phyloP scores from a whole-genome alignment of 2,329 filamentous ascomycete species.

The Penicillium decumbens region DNA sequence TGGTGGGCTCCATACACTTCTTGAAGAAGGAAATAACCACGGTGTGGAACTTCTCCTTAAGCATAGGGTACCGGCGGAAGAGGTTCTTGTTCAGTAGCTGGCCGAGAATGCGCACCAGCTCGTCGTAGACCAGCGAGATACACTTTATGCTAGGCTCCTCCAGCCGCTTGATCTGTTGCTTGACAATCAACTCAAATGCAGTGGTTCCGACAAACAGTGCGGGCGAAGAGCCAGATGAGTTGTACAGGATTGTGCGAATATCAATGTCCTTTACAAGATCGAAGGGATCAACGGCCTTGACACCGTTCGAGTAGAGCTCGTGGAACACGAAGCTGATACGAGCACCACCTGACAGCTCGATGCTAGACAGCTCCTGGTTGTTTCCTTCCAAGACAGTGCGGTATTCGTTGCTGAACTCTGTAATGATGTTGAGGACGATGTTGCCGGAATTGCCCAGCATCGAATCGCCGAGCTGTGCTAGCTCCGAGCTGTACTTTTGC shows the following conservation, averaged over 20 bases:
- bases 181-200: constrained; percentile 97
- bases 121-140: constrained; percentile 94
- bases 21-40: constrained; percentile 96
- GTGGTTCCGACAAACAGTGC: constrained; percentile 95
- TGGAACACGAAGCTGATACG: constrained; percentile 99
- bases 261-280: constrained; percentile 96
- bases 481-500: constrained; percentile 81
- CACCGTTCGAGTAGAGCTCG: constrained; percentile 92
- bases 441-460: constrained; percentile 95
- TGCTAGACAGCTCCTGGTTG: constrained; percentile 90
- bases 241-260: constrained; percentile 94
- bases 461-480: constrained; percentile 80
- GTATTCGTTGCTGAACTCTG: constrained; percentile 97
- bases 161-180: constrained; percentile 94
- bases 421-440: constrained; percentile 97
- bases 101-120: constrained; percentile 88
- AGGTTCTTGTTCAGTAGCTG: constrained; percentile 83
- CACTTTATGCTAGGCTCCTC: constrained; percentile 97
- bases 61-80: constrained; percentile 84
- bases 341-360: constrained; percentile 90
- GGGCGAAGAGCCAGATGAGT: constrained; percentile 96
- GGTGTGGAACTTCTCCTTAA: constrained; percentile 95
- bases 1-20: constrained; percentile 95
- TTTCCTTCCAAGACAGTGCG: constrained; percentile 93
- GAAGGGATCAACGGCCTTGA: constrained; percentile 97